Base-by-base conservation (phyloP, 352 stramenopile genomes). In the Phytopythium delawarense region DNA sequence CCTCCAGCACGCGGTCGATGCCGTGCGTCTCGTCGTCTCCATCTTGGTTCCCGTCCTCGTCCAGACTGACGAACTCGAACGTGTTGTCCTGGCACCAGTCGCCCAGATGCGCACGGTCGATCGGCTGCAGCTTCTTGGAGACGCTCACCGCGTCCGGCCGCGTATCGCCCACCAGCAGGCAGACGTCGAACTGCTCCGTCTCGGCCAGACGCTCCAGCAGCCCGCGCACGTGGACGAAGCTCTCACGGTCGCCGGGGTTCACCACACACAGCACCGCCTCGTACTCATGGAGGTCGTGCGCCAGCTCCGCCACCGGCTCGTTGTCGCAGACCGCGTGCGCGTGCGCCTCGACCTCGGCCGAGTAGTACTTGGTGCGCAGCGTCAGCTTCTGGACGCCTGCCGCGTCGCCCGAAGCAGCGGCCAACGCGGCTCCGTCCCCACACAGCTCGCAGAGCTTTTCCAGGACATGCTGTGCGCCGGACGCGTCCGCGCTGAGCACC, bases 291-390 rank as follows among this genome's bases (percentile, higher is more conserved):
- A 76, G 61, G 0, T 79, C 69, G 45, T 85, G 66, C 21, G 63
- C 51, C 15, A 92, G 58, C n/a, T 57, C 57, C 12, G 61, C 60
- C n/a, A 69, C 32, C 1, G 71, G 69, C n/a, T 63, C 53, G 39
- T 86, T 84, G 28, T 83, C 67, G 2, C 59, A 62, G 40, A 90
- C 66, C 2, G 70, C 61, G 37, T 84, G 75, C 34, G 74, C 57
- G 49, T 89, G 79, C 44, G 90, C 61, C 39, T 88, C 74, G 16
- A 92, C 67, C 0, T 59, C 30, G 2, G 83, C 83, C 15, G 65
- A 73, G 66, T 92, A 92, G 63, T 92, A 92, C 65, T 91, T 89
- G 44, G 78, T 89, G 51, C 67, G 55, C 32, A 92, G 64, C 16
- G 63, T 71, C 59, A 89, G 68, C 39, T 60, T 40, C 63, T 72